Evolutionary conservation across 225 moss, liverwort and hornwort genomes (phyloP), one percentile per base, ranked within the genome.

Genomic region (Physcomitrellopsis africana): DNA sequence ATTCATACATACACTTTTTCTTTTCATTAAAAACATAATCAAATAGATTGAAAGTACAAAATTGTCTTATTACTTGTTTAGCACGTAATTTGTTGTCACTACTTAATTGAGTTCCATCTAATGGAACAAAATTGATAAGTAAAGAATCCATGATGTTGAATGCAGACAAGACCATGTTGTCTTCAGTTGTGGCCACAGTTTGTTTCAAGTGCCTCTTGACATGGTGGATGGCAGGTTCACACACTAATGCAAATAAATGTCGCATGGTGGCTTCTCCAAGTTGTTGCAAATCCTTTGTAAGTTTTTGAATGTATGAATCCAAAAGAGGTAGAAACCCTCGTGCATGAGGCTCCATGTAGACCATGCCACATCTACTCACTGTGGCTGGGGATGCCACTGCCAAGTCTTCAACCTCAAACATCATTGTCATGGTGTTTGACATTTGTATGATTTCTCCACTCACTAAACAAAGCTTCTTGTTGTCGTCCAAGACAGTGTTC

Each of bases 381-480:
- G 90, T 92, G 52, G 90, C 92, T 45, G 92, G 92, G 74, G 92
- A 92, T 72, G 92, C 92, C 11, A 92, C 92, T 32, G 90, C 92
- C 70, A 92, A 79, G 56, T 92, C 92, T 77, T 92, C 92, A 1
- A 92, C 92, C 54, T 92, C 92, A 81, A 92, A 92, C 92, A 92
- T 92, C 92, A 92, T 92, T 0, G 92, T 92, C 92, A 92, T 92
- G 10, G 84, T 82, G 20, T 82, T 84, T 26, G 92, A 92, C 92
- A 92, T 92, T 75, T 92, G 92, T 46, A 92, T 90, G 22, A 92
- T 92, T 75, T 92, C 92, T 49, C 92, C 90, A 72, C 92, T 92
- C 47, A 92, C 92, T 66, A 92, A 77, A 76, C 90, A 92, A 16
- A 92, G 86, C 79, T 92, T 92, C 68, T 92, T 92, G 77, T 92